Evolutionary conservation across 192 early-diverging fungal genomes (phyloP).

Genomic region (Gryganskiella cystojenkinii): DNA sequence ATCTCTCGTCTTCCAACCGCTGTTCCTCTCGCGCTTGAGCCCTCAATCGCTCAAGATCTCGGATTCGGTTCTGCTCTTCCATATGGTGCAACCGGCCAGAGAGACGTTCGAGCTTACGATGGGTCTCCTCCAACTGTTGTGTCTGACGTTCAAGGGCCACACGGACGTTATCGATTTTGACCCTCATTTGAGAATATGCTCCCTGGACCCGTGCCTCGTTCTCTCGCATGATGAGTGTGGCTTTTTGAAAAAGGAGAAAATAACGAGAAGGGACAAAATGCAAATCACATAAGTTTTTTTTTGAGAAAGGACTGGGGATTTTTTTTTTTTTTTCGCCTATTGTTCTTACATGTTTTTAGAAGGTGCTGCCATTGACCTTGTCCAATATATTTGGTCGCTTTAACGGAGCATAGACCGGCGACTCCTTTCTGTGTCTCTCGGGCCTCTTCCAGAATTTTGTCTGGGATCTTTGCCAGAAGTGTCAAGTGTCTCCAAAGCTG

Average conservation of each 20-base stretch:
- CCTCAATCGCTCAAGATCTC: slow-evolving; percentile 21
- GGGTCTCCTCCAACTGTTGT: slow-evolving; percentile 26
- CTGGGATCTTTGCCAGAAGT: not conserved
- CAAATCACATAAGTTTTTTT: no score
- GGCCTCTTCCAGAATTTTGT: slow-evolving; percentile 14
- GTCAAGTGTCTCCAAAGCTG: slow-evolving; percentile 25
- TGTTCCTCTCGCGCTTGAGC: slow-evolving; percentile 5
- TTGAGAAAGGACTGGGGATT: not conserved
- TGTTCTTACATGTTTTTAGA: not conserved
- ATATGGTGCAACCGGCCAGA: slow-evolving; percentile 26
- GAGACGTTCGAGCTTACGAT: slow-evolving; percentile 14
- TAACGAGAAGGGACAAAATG: not conserved
- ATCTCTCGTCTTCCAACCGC: slow-evolving; percentile 22
- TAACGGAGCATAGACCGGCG: slow-evolving; percentile 8
- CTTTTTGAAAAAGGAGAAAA: not conserved
- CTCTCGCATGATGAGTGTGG: slow-evolving; percentile 35
- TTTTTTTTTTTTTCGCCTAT: no score
- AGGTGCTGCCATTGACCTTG: not conserved
- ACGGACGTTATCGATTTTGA: slow-evolving; percentile 32
- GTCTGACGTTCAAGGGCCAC: slow-evolving; percentile 28
- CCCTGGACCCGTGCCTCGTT: slow-evolving; percentile 16
- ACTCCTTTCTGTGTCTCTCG: not conserved
- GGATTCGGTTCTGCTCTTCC: slow-evolving; percentile 21
- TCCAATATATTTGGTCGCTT: not conserved
- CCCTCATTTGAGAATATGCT: slow-evolving; percentile 17